A percentile compares a stretch with the other conserved stretches of the same genome.
phyloP scores from a whole-genome alignment of 2,329 filamentous ascomycete species.

The Cercospora sp. region DNA sequence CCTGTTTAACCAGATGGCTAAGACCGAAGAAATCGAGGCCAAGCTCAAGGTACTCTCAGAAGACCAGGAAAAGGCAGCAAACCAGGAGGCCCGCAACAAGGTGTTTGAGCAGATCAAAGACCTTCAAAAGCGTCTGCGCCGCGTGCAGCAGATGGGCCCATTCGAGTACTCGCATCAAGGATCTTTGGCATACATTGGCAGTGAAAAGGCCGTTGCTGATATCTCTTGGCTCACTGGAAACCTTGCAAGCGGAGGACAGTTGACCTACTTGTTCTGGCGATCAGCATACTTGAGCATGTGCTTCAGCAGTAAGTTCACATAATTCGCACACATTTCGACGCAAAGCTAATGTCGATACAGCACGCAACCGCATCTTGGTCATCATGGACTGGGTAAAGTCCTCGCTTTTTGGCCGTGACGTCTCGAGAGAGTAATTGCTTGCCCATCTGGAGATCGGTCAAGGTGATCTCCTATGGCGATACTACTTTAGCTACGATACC shows the following conservation, averaged over 20 bases:
- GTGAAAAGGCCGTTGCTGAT: conserved; percentile 95
- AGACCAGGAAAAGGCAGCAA: conserved; percentile 64
- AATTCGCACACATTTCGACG: neutral
- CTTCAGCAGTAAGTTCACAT: conserved; percentile 82
- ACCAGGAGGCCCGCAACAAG: conserved; percentile 57
- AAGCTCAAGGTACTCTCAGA: conserved; percentile 70
- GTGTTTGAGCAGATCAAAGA: conserved; percentile 76
- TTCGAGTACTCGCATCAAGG: conserved; percentile 99
- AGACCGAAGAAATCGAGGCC: conserved; percentile 78
- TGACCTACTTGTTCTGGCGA: conserved; percentile 98
- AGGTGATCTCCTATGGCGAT: neutral
- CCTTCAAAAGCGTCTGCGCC: conserved; percentile 80
- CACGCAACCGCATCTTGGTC: conserved; percentile 91
- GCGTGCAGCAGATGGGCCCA: conserved; percentile 91
- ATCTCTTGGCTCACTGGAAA: conserved; percentile 97
- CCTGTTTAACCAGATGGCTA: conserved; percentile 98
- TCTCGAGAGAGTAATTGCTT: conserved; percentile 68
- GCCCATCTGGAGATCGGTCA: neutral
- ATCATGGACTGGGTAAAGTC: conserved; percentile 95
- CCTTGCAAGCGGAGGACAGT: conserved; percentile 78
- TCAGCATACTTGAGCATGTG: conserved; percentile 99
- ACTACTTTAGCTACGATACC: neutral
- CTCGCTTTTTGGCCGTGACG: conserved; percentile 92
- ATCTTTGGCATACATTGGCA: conserved; percentile 94
- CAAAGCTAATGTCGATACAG: conserved; percentile 48